Percentiles rank a stretch among this genome's conserved stretches.
These are phyloP conservation scores for Rhizophlyctis rosea DNA, from an alignment of 192 early-diverging fungal species.

Conservation along the genomic window DNA sequence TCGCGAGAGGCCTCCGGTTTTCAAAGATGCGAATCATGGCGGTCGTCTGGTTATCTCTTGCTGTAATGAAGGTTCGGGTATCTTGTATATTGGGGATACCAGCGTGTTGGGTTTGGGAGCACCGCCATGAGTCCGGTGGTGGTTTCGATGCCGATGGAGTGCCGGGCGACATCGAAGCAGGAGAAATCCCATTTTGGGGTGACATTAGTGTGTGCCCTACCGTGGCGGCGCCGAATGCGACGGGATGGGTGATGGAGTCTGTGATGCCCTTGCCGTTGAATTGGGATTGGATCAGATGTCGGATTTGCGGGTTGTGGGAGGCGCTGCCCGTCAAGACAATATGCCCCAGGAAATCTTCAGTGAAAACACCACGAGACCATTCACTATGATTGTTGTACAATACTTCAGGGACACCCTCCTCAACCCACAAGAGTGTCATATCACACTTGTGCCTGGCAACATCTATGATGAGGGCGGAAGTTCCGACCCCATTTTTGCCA, in stretches of 20 bases:
- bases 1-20: slow-evolving; percentile 93
- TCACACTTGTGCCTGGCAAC: slow-evolving; percentile 98
- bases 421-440: slow-evolving; percentile 96
- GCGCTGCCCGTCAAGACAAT: slow-evolving; percentile 97
- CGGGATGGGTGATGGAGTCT: slow-evolving; percentile 95
- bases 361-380: slow-evolving; percentile 87
- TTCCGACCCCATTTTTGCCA: slow-evolving; percentile 75
- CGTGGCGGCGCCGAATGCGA: slow-evolving; percentile 97
- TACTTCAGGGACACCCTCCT: slow-evolving; percentile 97
- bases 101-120: slow-evolving; percentile 94
- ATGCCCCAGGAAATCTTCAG: slow-evolving; percentile 78
- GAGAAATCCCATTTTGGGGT: slow-evolving; percentile 95
- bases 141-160: slow-evolving; percentile 98
- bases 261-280: slow-evolving; percentile 91
- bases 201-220: slow-evolving; percentile 92
- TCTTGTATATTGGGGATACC: slow-evolving; percentile 99
- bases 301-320: slow-evolving; percentile 95
- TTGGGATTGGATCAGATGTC: slow-evolving; percentile 81
- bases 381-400: slow-evolving; percentile 96
- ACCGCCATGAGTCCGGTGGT: slow-evolving; percentile 96
- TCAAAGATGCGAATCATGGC: slow-evolving; percentile 98
- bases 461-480: slow-evolving; percentile 94
- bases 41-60: slow-evolving; percentile 95
- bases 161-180: slow-evolving; percentile 92
- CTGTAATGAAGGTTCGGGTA: slow-evolving; percentile 97